Evolutionary conservation across 2,329 filamentous ascomycete genomes (phyloP).

Genomic region (Ambrosiella cleistominuta): DNA sequence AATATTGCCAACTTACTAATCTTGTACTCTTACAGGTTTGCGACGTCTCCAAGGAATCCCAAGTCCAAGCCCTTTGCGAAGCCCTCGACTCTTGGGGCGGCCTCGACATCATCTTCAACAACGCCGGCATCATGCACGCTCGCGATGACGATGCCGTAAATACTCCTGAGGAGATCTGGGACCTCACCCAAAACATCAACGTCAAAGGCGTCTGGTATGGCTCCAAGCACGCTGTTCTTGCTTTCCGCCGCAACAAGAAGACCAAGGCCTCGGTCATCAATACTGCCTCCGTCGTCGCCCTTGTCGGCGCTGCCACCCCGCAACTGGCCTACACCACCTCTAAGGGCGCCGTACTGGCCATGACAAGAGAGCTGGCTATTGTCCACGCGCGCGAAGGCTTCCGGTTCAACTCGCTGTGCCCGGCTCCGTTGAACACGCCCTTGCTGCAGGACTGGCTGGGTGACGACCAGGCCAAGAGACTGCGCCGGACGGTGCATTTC

Average conservation of each 20-base stretch:
- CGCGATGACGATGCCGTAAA: constrained; percentile 63
- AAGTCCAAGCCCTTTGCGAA: constrained; percentile 60
- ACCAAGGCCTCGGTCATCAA: constrained; percentile 71
- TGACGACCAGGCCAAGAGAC: constrained; percentile 50
- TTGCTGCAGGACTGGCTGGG: constrained; percentile 63
- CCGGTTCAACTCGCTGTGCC: constrained; percentile 81
- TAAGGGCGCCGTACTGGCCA: constrained; percentile 78
- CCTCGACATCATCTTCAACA: constrained; percentile 89
- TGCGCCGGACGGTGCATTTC: constrained; percentile 58
- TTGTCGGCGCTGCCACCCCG: constrained; percentile 72
- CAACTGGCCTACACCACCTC: constrained; percentile 86
- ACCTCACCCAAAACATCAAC: constrained; percentile 83
- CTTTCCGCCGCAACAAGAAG: constrained; percentile 67
- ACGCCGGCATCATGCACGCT: constrained; percentile 91
- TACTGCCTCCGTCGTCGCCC: constrained; percentile 73
- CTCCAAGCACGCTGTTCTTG: constrained; percentile 72
- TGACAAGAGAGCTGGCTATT: constrained; percentile 82
- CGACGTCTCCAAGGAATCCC: constrained; percentile 73
- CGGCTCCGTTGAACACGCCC: constrained; percentile 77
- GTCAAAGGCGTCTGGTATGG: constrained; percentile 98
- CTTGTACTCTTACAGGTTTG: constrained; percentile 20
- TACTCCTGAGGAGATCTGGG: constrained; percentile 84
- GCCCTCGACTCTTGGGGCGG: constrained; percentile 70
- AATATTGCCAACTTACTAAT: neutral
- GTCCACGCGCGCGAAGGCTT: constrained; percentile 78